Evolutionary conservation across 768 basidiomycete genomes (phyloP).

Genomic region (Lentinula sp.): DNA sequence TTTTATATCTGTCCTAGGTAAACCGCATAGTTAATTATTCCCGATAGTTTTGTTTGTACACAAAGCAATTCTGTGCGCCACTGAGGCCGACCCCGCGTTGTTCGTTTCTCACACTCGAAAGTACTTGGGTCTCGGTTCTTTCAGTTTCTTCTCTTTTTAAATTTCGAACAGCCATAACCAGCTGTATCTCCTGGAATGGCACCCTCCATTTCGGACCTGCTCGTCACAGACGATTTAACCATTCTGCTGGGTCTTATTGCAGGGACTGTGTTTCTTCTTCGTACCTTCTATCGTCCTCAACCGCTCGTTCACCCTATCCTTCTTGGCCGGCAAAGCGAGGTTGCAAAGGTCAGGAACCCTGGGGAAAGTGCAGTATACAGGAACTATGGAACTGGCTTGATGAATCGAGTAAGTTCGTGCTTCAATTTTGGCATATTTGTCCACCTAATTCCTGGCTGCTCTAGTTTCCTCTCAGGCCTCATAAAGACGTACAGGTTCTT

Average conservation of each 20-base stretch:
- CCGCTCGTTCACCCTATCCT: constrained; percentile 92
- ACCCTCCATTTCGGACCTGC: constrained; percentile 46
- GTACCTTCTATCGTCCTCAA: constrained; percentile 75
- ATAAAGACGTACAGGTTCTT: constrained; percentile 64
- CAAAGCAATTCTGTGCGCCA: too few relatives aligned
- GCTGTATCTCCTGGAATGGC: constrained; percentile 13
- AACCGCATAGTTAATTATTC: too few relatives aligned
- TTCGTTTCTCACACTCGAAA: neutral
- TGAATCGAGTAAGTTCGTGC: constrained; percentile 60
- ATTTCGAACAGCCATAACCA: too few relatives aligned
- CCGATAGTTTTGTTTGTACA: too few relatives aligned
- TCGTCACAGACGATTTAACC: constrained; percentile 76
- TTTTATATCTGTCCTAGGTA: too few relatives aligned
- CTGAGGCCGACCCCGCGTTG: neutral
- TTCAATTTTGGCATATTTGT: constrained; percentile 9
- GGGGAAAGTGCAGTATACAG: constrained; percentile 85
- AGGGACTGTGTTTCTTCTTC: constrained; percentile 70
- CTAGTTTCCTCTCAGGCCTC: constrained; percentile 70
- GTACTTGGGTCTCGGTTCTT: neutral
- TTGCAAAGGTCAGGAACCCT: constrained; percentile 72
- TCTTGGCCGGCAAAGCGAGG: constrained; percentile 88
- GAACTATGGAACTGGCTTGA: constrained; percentile 81
- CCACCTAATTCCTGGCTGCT: constrained; percentile 3
- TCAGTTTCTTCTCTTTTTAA: neutral
- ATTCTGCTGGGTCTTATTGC: constrained; percentile 71